These are phyloP conservation scores for Cutaneotrichosporon sp. DNA, from an alignment of 1,284 basidiomycete genomes.

Conservation along the genomic window DNA sequence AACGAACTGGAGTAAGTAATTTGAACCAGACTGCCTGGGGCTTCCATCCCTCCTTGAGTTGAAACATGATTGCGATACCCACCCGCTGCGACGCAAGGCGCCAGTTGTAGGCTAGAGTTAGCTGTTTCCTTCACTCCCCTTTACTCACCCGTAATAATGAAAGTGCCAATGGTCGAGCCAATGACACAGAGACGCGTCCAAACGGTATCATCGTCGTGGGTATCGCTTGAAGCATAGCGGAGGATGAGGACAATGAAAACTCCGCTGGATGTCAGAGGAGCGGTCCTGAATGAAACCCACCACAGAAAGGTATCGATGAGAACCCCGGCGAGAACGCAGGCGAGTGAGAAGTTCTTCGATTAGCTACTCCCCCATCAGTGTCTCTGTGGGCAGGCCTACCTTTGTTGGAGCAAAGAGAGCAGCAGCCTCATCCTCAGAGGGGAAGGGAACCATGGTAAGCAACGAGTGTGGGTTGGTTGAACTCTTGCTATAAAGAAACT, in stretches of 20 bases:
- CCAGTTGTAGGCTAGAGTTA: neutral
- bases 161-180: neutral
- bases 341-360: neutral
- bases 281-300: conserved; percentile 6
- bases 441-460: no score
- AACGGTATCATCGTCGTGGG: conserved; percentile 14
- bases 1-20: conserved; percentile 17
- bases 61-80: neutral
- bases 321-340: conserved; percentile 13
- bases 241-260: conserved; percentile 21
- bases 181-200: conserved; percentile 18
- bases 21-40: no score
- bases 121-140: no score
- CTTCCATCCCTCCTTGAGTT: no score
- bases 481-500: no score
- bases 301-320: conserved; percentile 23
- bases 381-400: no score
- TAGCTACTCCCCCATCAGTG: no score
- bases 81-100: neutral
- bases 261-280: conserved; percentile 14
- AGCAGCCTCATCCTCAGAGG: no score
- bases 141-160: neutral
- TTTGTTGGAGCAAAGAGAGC: no score
- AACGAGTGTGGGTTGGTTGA: no score
- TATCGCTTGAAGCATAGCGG: conserved; percentile 19